A percentile compares a stretch with the other conserved stretches of the same genome.
These are phyloP conservation scores for Coemansia sp. DNA, from an alignment of 192 early-diverging fungal species.

Conservation along the genomic window DNA sequence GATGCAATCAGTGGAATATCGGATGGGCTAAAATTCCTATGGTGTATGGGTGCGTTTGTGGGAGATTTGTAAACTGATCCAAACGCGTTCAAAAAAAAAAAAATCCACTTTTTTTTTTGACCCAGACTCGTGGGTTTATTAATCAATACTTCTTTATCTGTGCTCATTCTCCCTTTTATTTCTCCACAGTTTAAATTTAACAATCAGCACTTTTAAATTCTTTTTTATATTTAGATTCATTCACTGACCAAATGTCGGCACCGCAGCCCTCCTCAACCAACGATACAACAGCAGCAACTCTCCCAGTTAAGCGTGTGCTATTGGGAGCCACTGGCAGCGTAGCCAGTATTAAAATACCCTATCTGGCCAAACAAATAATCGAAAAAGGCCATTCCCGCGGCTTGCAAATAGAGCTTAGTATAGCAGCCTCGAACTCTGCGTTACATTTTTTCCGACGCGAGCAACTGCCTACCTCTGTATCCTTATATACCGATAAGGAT, in stretches of 20 bases:
- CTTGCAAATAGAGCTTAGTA: constrained; percentile 66
- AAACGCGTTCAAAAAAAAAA: no score
- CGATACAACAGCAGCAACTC: neutral
- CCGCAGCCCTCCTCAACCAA: neutral
- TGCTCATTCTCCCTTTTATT: no score
- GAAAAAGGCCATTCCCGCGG: constrained; percentile 12
- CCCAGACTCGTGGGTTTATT: no score
- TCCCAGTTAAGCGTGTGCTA: constrained; percentile 56
- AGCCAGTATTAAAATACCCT: constrained; percentile 84
- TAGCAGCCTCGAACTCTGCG: constrained; percentile 79
- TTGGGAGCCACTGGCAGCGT: constrained; percentile 88
- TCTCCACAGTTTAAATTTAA: neutral
- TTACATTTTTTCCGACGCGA: constrained; percentile 79
- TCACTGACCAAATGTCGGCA: neutral
- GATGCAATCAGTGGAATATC: no score
- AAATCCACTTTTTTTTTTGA: no score
- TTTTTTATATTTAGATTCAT: neutral
- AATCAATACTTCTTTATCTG: no score
- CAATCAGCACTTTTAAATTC: neutral
- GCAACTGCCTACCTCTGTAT: constrained; percentile 50
- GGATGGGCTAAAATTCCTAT: no score
- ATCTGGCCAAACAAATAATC: constrained; percentile 53
- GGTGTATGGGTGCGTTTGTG: no score
- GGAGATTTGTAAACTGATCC: no score
- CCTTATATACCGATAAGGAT: constrained; percentile 76